These are phyloP conservation scores for Nemophila menziesii DNA, from an alignment of 257 asterid species.

Conservation along the genomic window DNA sequence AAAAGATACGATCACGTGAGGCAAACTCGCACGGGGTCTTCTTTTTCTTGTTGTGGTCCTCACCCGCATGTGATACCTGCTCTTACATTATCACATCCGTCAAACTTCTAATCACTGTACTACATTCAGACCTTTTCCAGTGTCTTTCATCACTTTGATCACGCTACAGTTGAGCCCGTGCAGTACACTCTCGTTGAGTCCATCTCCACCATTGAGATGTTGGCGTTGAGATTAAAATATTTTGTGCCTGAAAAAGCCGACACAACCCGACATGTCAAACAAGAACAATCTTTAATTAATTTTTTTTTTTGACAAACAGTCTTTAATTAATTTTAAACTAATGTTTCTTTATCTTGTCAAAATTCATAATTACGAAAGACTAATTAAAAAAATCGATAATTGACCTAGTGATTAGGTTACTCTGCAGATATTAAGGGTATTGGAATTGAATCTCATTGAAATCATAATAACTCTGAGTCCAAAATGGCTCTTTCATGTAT, in stretches of 20 bases:
- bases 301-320: too few species aligned
- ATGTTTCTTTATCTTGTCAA: too few species aligned
- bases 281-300: too few species aligned
- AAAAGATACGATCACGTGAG: constrained; percentile 1
- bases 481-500: too few species aligned
- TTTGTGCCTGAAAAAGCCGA: background rate
- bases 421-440: too few species aligned
- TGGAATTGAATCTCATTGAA: too few species aligned
- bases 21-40: background rate
- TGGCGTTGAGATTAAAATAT: background rate
- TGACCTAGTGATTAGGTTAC: too few species aligned
- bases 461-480: too few species aligned
- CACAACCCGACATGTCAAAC: background rate
- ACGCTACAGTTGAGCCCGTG: background rate
- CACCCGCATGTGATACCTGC: background rate
- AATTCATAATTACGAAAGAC: too few species aligned
- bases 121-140: background rate
- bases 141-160: background rate
- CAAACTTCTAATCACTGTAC: background rate
- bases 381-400: too few species aligned
- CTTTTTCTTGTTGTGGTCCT: background rate
- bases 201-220: background rate
- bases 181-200: background rate
- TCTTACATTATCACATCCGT: background rate
- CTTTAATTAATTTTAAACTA: too few species aligned